phyloP scores from a whole-genome alignment of 2,329 filamentous ascomycete genomes.

The Pseudopyrenochaeta lycopersici region DNA sequence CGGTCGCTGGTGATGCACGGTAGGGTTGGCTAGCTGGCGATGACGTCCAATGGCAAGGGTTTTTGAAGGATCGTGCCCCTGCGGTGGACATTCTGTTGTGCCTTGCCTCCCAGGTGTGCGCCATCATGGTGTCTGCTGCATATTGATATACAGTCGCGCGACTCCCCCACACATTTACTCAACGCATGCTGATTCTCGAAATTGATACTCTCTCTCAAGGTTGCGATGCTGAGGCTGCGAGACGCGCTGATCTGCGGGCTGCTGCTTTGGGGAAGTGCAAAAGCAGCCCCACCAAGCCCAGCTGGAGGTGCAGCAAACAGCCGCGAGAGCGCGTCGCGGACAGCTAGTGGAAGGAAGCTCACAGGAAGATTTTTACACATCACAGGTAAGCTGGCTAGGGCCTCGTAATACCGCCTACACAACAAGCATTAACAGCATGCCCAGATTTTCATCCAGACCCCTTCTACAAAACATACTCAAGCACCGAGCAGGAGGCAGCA shows the following conservation, averaged over 20 bases:
- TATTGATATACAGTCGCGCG: slow-evolving; percentile 20
- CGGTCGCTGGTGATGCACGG: slow-evolving; percentile 6
- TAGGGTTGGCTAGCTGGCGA: slow-evolving; percentile 5
- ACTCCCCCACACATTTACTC: slow-evolving; percentile 7
- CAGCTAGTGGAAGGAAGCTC: slow-evolving; percentile 36
- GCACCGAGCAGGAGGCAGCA: slow-evolving; percentile 71
- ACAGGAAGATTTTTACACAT: slow-evolving; percentile 84
- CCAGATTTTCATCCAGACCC: slow-evolving; percentile 95
- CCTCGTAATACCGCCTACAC: too few relatives aligned
- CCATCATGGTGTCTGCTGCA: slow-evolving; percentile 33
- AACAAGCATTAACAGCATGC: too few relatives aligned
- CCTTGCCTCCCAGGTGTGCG: slow-evolving; percentile 10
- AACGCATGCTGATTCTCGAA: not conserved
- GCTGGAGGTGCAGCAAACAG: slow-evolving; percentile 19
- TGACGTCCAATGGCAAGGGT: slow-evolving; percentile 37
- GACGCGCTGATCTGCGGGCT: slow-evolving; percentile 38
- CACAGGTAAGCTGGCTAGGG: slow-evolving; percentile 68
- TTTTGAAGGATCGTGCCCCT: slow-evolving; percentile 27
- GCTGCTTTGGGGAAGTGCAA: slow-evolving; percentile 33
- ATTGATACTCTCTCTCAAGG: not conserved
- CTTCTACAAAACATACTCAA: slow-evolving; percentile 82
- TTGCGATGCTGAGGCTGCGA: slow-evolving; percentile 33
- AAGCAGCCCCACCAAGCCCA: slow-evolving; percentile 38
- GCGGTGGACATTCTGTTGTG: slow-evolving; percentile 20
- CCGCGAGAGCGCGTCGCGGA: slow-evolving; percentile 11